phyloP scores from a whole-genome alignment of 768 basidiomycete genomes.

The Harrya chromipes region DNA sequence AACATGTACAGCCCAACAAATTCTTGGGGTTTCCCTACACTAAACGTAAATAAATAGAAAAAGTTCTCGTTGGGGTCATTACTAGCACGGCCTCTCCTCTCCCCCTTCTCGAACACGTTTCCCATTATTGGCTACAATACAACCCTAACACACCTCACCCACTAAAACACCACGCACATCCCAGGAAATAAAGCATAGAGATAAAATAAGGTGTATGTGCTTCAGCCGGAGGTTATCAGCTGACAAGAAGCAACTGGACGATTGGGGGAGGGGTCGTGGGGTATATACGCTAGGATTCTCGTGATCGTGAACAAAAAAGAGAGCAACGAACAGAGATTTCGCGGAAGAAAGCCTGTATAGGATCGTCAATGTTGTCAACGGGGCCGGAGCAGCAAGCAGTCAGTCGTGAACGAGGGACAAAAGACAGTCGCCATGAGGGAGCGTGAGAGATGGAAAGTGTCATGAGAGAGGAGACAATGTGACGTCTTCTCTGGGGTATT shows the following conservation, averaged over 20 bases:
- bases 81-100: background rate
- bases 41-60: too few species aligned
- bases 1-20: too few species aligned
- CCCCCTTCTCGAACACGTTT: constrained; percentile 5
- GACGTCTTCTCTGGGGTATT: background rate
- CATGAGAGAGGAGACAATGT: constrained; percentile 3
- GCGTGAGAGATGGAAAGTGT: constrained; percentile 2
- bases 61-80: constrained; percentile 6
- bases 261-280: background rate
- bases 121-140: constrained; percentile 11
- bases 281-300: constrained; percentile 11
- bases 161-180: constrained; percentile 5
- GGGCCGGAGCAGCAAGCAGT: background rate
- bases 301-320: constrained; percentile 1
- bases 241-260: background rate
- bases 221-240: constrained; percentile 5
- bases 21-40: background rate
- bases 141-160: constrained; percentile 5
- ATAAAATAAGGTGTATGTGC: constrained; percentile 16
- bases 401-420: constrained; percentile 15
- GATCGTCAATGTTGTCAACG: background rate
- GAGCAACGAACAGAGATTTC: background rate
- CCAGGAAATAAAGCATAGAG: constrained; percentile 7
- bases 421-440: constrained; percentile 1
- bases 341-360: background rate